Base-by-base conservation (phyloP, 805 yeast species). In the Ogataea corticis region DNA sequence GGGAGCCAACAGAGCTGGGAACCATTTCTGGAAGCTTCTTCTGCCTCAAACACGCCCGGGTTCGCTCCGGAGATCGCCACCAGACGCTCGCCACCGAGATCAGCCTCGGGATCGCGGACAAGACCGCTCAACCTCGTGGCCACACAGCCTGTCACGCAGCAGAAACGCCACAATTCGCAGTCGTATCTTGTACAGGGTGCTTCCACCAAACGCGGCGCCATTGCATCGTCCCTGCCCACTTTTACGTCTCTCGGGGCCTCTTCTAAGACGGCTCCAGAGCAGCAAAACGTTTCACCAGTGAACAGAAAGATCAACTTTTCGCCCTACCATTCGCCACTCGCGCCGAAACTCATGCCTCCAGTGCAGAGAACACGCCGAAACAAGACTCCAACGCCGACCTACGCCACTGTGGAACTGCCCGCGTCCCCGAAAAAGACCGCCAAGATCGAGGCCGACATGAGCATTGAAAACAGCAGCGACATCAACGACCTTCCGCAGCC, bases 131-230 rank as follows among this genome's bases (percentile, higher is more conserved):
- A 38, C 18, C 30, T 50, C 7, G 40, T 43, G 30, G 46, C 55
- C 23, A 35, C 42, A 12, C 57, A 51, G 38, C 59, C 61, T n/a
- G 45, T 61, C 27, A 46, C 44, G 14, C 62, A 57, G 29, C 65
- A 62, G 36, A 62, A 63, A 38, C 59, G 67, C 17, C 66, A 61
- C 19, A 58, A 57, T 32, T 62, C 66, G 7, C 66, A 62, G 38
- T 59, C 66, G 12, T 58, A 54, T 35, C 35, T 44, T 14, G 16
- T 43, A n/a, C 59, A 48, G 23, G 55, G 55, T 4, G 42, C 34
- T 14, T 38, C 54, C 10, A 44, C 58, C 6, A 62, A 61, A 42
- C 52, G 65, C 17, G 63, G 64, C 3, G 51, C 58, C 13, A 34
- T 34, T 12, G n/a, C 28, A 34, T 19, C 37, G 28, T 12, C 5